These are phyloP conservation scores for Boletus subparvulus DNA, from an alignment of 768 basidiomycete genomes.

Conservation along the genomic window DNA sequence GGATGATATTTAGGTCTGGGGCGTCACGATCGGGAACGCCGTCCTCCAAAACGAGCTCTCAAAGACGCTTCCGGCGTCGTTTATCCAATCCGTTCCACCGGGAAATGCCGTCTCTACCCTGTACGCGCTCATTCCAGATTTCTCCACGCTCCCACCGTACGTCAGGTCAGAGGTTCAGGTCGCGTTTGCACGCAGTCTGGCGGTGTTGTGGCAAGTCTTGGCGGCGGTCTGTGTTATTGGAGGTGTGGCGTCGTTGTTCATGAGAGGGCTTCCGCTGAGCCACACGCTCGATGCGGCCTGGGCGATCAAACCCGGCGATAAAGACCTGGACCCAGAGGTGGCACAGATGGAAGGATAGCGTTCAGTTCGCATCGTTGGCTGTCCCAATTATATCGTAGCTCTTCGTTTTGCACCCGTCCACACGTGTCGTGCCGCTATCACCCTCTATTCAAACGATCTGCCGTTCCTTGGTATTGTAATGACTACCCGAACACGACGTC, in stretches of 20 bases:
- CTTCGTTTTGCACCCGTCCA: neutral
- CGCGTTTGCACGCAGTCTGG: conserved; percentile 43
- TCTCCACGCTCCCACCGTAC: conserved; percentile 36
- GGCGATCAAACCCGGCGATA: neutral
- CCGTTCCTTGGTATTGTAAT: neutral
- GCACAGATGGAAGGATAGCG: neutral
- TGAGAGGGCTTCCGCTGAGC: conserved; percentile 14
- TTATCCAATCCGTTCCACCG: conserved; percentile 31
- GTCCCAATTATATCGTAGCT: neutral
- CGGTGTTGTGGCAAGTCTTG: conserved; percentile 44
- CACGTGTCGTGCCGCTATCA: neutral
- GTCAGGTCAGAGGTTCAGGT: conserved; percentile 35
- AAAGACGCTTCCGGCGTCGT: conserved; percentile 39
- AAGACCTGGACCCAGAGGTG: neutral
- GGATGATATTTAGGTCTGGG: conserved; percentile 42
- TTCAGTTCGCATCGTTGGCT: neutral
- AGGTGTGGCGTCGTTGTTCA: conserved; percentile 14
- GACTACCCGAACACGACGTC: neutral
- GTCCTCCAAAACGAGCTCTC: conserved; percentile 53
- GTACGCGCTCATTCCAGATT: conserved; percentile 46
- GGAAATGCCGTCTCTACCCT: conserved; percentile 23
- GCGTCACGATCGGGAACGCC: conserved; percentile 48
- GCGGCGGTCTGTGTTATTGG: conserved; percentile 34
- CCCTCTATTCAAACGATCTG: neutral
- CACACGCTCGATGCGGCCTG: conserved; percentile 8